phyloP scores from a whole-genome alignment of 139 green algal species.

The Astrephomene gubernaculifera region DNA sequence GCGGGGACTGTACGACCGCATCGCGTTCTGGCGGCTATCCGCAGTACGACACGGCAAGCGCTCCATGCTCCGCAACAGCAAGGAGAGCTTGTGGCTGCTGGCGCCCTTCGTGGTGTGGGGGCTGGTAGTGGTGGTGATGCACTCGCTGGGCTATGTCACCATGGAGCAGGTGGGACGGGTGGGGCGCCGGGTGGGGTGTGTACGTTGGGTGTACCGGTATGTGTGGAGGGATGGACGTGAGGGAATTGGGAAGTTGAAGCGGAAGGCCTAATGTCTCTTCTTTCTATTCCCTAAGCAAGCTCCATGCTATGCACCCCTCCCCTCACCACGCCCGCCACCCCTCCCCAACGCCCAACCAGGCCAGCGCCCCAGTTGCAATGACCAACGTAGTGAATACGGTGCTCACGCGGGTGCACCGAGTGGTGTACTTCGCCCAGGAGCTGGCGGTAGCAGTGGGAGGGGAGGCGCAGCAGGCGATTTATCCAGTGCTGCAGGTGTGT shows the following conservation, averaged over 20 bases:
- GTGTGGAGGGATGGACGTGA: neutral
- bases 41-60: constrained; percentile 40
- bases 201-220: neutral
- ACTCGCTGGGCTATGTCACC: constrained; percentile 43
- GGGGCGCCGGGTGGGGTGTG: too few relatives aligned
- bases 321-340: neutral
- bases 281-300: too few relatives aligned
- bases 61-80: constrained; percentile 51
- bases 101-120: constrained; percentile 47
- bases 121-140: constrained; percentile 42
- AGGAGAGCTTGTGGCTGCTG: constrained; percentile 38
- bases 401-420: constrained; percentile 14
- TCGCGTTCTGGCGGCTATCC: constrained; percentile 23
- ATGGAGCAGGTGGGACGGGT: constrained; percentile 30
- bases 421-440: constrained; percentile 41
- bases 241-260: neutral
- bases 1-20: constrained; percentile 29
- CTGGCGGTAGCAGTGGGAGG: neutral
- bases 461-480: constrained; percentile 18
- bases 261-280: too few relatives aligned
- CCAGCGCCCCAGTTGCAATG: constrained; percentile 34
- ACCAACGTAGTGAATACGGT: constrained; percentile 44
- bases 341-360: neutral
- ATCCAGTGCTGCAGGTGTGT: constrained; percentile 17
- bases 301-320: too few relatives aligned